Base-by-base conservation (phyloP, 176 grass and related monocot genomes). In the Tillandsia leiboldiana region DNA sequence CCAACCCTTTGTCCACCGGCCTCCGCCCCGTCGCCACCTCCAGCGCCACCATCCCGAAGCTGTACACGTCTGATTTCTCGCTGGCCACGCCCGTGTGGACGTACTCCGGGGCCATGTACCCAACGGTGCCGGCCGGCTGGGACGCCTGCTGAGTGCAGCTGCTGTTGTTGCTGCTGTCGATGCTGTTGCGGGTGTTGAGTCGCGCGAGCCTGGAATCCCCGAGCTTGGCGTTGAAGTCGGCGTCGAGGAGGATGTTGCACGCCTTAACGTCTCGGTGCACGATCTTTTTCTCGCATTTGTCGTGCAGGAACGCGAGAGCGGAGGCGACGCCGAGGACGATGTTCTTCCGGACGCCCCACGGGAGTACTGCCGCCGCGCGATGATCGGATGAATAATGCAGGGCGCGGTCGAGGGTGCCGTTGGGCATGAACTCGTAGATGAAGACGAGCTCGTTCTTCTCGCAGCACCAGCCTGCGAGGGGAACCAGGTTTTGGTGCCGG, bases 361-460 rank as follows among this genome's bases (percentile, higher is more conserved):
- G 73, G 54, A 95, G 79, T 14, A 75, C 72, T 59, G 69, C 51
- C 15, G 27, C 50, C 3, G 52, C 52, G 29, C 3, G 29, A 33
- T 33, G 29, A 33, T 33, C 29, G 29, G 33, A 6, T 7, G 3
- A 33, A 4, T 3, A 33, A 47, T 91, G 88, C 51, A 90, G 74
- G 33, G 78, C 83, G 9, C 42, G 10, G 63, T 90, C 66, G 26
- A 95, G 78, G 76, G 68, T 87, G 18, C 91, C 91, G 48, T 90
- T 95, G 59, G 91, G 91, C 83, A 95, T 86, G 84, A 82, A 90
- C 62, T 95, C 91, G 7, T 95, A 90, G 65, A 82, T 87, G 58
- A 95, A 80, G 66, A 90, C 75, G 26, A 90, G 66, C 3, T 95
- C 91, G 70, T 84, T 76, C 62, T 75, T 72, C 17, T 88, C 73